Evolutionary conservation across 2,329 filamentous ascomycete genomes (phyloP).

Genomic region (Fusarium nisikadoi): DNA sequence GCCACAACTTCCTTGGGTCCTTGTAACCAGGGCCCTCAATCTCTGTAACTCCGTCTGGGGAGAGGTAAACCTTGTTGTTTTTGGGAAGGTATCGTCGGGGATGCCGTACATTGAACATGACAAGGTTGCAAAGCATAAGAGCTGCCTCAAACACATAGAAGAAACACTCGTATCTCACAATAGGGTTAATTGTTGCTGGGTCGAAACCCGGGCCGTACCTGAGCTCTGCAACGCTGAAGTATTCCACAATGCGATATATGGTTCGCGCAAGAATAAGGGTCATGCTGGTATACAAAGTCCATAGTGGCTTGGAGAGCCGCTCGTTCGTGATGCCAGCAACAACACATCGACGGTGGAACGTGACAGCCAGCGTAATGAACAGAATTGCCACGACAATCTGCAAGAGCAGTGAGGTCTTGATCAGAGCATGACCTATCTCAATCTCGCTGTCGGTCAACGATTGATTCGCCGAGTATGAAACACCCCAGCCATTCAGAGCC

Average conservation of each 20-base stretch:
- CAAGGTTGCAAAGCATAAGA: conserved; percentile 63
- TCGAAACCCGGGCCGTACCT: conserved; percentile 53
- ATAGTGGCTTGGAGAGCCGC: conserved; percentile 51
- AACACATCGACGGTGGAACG: conserved; percentile 60
- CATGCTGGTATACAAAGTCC: conserved; percentile 63
- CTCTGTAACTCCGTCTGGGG: conserved; percentile 60
- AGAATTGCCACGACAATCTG: conserved; percentile 63
- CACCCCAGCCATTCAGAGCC: conserved; percentile 58
- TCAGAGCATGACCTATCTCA: conserved; percentile 56
- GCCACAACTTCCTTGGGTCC: conserved; percentile 57
- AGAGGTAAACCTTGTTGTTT: conserved; percentile 61
- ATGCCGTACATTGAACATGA: conserved; percentile 62
- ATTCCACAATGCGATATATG: conserved; percentile 69
- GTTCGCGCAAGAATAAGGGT: conserved; percentile 63
- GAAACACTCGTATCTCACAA: conserved; percentile 68
- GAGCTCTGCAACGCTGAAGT: conserved; percentile 61
- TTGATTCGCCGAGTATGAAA: conserved; percentile 59
- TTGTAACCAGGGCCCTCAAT: conserved; percentile 60
- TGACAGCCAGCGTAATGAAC: conserved; percentile 60
- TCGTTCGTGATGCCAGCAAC: conserved; percentile 49
- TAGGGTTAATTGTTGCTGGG: conserved; percentile 51
- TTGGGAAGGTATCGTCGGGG: conserved; percentile 62
- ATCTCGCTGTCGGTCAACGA: conserved; percentile 52
- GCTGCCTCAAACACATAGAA: conserved; percentile 68
- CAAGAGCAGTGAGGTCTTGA: conserved; percentile 63